A percentile compares a stretch with the other conserved stretches of the same genome.
Evolutionary conservation across 2,329 filamentous ascomycete genomes (phyloP).

Genomic region (Graphilbum fragrans): DNA sequence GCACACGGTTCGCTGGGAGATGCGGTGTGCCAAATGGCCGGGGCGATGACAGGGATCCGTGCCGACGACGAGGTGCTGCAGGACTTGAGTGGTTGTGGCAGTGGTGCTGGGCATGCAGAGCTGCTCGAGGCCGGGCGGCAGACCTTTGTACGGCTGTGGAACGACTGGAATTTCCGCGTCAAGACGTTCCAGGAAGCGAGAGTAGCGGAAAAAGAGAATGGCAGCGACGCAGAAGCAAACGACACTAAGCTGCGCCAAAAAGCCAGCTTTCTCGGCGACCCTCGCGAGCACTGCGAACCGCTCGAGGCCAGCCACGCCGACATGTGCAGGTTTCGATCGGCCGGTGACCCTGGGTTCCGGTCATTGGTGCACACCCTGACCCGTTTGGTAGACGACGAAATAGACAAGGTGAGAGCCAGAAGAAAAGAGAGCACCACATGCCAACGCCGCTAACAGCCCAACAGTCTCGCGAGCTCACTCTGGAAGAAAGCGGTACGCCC

Average conservation of each 20-base stretch:
- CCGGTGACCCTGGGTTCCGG: constrained; percentile 16
- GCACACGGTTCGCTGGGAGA: constrained; percentile 15
- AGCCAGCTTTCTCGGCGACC: constrained; percentile 18
- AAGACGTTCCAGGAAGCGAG: constrained; percentile 18
- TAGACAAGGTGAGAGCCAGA: constrained; percentile 10
- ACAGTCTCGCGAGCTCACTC: constrained; percentile 11
- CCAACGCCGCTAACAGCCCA: no score
- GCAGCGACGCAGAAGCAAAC: constrained; percentile 2
- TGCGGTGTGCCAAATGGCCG: constrained; percentile 18
- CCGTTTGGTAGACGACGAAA: constrained; percentile 13
- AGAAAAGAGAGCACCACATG: background rate
- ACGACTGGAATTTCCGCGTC: constrained; percentile 20
- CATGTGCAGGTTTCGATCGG: constrained; percentile 25
- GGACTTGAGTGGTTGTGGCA: constrained; percentile 16
- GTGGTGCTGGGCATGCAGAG: no score
- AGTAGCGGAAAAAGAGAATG: constrained; percentile 3
- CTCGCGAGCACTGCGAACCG: constrained; percentile 17
- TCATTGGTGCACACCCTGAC: constrained; percentile 12
- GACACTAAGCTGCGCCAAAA: constrained; percentile 11
- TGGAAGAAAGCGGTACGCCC: constrained; percentile 12
- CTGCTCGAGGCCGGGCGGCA: constrained; percentile 14
- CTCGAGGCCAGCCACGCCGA: constrained; percentile 26
- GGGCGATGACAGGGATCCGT: constrained; percentile 11
- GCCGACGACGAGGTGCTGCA: constrained; percentile 13
- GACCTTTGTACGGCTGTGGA: constrained; percentile 17